These are phyloP conservation scores for Ceratobasidium papillatum DNA, from an alignment of 1,284 basidiomycete species.

Conservation along the genomic window DNA sequence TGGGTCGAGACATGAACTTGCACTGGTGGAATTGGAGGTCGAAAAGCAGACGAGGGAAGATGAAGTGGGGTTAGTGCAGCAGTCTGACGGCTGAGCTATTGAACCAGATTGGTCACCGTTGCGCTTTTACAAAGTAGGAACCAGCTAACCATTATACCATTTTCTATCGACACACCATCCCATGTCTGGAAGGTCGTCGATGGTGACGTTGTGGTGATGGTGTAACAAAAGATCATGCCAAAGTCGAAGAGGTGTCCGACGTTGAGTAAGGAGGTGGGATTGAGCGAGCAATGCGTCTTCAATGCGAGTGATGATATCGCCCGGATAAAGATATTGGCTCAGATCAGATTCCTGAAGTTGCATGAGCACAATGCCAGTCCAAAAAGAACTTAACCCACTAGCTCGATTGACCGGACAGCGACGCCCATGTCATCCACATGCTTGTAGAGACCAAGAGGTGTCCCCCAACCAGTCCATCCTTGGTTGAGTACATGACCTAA, in stretches of 20 bases:
- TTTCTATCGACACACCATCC: slow-evolving; percentile 35
- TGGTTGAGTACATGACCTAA: slow-evolving; percentile 10
- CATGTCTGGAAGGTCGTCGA: slow-evolving; percentile 28
- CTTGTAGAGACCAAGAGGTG: slow-evolving; percentile 31
- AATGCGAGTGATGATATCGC: slow-evolving; percentile 34
- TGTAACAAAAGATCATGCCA: slow-evolving; percentile 33
- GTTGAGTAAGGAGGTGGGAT: slow-evolving; percentile 1
- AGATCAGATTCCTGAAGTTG: slow-evolving; percentile 10
- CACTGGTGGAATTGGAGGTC: neutral
- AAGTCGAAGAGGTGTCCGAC: slow-evolving; percentile 23
- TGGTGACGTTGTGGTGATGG: slow-evolving; percentile 24
- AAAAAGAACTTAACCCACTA: slow-evolving; percentile 12
- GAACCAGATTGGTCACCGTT: neutral
- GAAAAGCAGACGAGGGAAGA: slow-evolving; percentile 31
- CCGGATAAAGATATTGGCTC: slow-evolving; percentile 6
- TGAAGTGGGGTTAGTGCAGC: slow-evolving; percentile 10
- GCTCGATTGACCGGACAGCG: slow-evolving; percentile 25
- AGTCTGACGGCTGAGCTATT: slow-evolving; percentile 19
- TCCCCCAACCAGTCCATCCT: slow-evolving; percentile 37
- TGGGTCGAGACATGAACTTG: slow-evolving; percentile 33
- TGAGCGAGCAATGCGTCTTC: slow-evolving; percentile 26
- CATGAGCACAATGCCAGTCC: neutral
- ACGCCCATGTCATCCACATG: slow-evolving; percentile 28
- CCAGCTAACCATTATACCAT: slow-evolving; percentile 20
- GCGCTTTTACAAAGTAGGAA: neutral